Conservation (phyloP, 2,329 filamentous ascomycete genomes). For the Aspergillus terreus region DNA sequence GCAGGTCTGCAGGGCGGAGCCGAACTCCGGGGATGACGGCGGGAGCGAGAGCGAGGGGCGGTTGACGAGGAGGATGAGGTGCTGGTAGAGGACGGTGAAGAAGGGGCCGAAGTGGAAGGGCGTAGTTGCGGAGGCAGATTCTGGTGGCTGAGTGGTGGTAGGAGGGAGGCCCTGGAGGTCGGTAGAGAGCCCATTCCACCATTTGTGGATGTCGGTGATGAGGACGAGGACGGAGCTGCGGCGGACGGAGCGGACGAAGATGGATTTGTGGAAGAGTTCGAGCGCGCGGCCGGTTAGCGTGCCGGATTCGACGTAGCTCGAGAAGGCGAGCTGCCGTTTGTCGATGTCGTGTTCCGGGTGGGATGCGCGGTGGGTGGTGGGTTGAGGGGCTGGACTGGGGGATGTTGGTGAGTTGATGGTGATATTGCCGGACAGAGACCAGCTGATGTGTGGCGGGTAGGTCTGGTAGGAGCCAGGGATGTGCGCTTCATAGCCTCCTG, state of each 20-base stretch:
- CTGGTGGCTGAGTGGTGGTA: background rate
- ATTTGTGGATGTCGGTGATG: slow-evolving; percentile 40
- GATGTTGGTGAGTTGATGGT: background rate
- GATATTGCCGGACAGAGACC: background rate
- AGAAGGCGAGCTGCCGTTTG: slow-evolving; percentile 31
- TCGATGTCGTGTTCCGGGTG: slow-evolving; percentile 5
- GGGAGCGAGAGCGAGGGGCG: slow-evolving; percentile 38
- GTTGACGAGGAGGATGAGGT: slow-evolving; percentile 38
- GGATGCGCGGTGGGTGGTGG: slow-evolving; percentile 5
- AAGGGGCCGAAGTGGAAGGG: slow-evolving; percentile 35
- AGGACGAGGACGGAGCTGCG: slow-evolving; percentile 35
- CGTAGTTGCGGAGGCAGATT: background rate
- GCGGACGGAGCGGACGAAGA: slow-evolving; percentile 37
- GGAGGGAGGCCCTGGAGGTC: slow-evolving; percentile 20
- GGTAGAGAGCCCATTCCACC: slow-evolving; percentile 40
- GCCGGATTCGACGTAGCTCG: slow-evolving; percentile 38
- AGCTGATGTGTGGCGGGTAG: background rate
- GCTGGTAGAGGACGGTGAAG: slow-evolving; percentile 41
- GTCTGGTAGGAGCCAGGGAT: slow-evolving; percentile 17
- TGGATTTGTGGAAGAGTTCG: slow-evolving; percentile 41
- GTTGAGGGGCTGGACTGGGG: background rate
- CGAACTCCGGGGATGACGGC: slow-evolving; percentile 37
- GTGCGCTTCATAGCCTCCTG: slow-evolving; percentile 39
- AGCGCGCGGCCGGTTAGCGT: slow-evolving; percentile 38
- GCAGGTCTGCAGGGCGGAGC: slow-evolving; percentile 39